Base-by-base conservation (phyloP, 1,284 basidiomycete species). In the Mycena citricolor region DNA sequence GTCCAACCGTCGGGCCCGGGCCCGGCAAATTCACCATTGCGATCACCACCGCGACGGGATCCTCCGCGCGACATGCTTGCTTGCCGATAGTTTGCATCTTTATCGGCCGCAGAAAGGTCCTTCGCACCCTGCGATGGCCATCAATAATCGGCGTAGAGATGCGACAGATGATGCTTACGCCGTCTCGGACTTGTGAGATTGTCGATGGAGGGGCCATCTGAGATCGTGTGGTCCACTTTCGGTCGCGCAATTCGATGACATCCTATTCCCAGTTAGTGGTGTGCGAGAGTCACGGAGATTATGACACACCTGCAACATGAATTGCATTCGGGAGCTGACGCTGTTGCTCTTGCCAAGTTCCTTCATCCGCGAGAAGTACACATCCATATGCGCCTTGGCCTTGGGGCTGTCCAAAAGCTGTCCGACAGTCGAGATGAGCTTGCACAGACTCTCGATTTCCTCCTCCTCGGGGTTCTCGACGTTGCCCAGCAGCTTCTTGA, bases 381-480 rank as follows among this genome's bases (percentile, higher is more conserved):
- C 84, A 57, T 92, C 86, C 81, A 98, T 89, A 59, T 92, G 86
- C 13, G 78, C 81, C 38, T 79, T 78, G 32, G 89, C 89, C 72
- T 91, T 93, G 16, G 68, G 65, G 1, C 80, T 81, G 61, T 98
- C 94, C 49, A 97, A 79, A 30, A 80, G 72, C 49, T 76, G 74
- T 40, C 95, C 95, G 46, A 97, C 90, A 6, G 94, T 98, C 31
- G 85, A 80, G 49, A 98, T 69, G 42, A 98, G 78, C 67, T 94
- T 93, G 77, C 92, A 97, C 52, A 97, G 79, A 36, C 87, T 92
- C 74, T 98, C 95, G 56, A 98, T 90, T 62, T 98, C 94, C 69
- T 97, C 95, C 68, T 98, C 95, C 62, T 97, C 93, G 1, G 94
- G 94, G 60, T 91, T 90, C 49, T 91, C 85, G 47, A 94, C 87